These are phyloP conservation scores for Nitzschia putrida DNA, from an alignment of 108 stramenopile species.

Conservation along the genomic window DNA sequence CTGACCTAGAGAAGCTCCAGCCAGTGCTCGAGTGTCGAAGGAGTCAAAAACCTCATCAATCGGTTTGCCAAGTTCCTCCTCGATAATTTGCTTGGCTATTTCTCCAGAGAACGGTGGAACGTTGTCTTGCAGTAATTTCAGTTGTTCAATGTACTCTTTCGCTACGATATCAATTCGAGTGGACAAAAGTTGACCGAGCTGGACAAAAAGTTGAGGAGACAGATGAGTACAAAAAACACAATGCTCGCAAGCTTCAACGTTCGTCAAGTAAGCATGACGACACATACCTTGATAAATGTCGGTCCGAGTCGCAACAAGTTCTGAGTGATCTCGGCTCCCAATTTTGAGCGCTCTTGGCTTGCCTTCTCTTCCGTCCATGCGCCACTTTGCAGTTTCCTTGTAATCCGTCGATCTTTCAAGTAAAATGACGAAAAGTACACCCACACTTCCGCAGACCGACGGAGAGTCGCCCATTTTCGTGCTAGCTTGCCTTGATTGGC, in stretches of 20 bases:
- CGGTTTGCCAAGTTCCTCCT: conserved; percentile 88
- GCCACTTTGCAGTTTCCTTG: conserved; percentile 70
- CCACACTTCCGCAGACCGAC: conserved; percentile 89
- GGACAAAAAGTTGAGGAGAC: conserved; percentile 6
- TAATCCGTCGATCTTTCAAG: conserved; percentile 76
- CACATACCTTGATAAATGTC: conserved; percentile 85
- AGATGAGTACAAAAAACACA: background rate
- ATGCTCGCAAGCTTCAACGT: conserved; percentile 1
- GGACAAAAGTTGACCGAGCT: conserved; percentile 94
- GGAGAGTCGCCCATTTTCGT: conserved; percentile 74
- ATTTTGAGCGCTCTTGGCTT: conserved; percentile 65
- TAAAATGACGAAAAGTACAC: conserved; percentile 87
- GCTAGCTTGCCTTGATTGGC: conserved; percentile 73
- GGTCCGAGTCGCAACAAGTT: conserved; percentile 92
- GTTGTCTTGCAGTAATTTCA: conserved; percentile 91
- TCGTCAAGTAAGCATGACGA: background rate
- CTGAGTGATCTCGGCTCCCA: conserved; percentile 86
- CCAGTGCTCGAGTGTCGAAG: conserved; percentile 74
- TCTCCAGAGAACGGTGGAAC: conserved; percentile 94
- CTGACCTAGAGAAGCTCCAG: conserved; percentile 94
- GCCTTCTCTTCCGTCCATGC: conserved; percentile 72
- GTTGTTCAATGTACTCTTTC: conserved; percentile 93
- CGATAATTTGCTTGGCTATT: conserved; percentile 85
- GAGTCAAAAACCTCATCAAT: conserved; percentile 82
- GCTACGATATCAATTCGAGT: conserved; percentile 95